Evolutionary conservation across 2,329 filamentous ascomycete genomes (phyloP).

Genomic region (Aspergillus sp.): DNA sequence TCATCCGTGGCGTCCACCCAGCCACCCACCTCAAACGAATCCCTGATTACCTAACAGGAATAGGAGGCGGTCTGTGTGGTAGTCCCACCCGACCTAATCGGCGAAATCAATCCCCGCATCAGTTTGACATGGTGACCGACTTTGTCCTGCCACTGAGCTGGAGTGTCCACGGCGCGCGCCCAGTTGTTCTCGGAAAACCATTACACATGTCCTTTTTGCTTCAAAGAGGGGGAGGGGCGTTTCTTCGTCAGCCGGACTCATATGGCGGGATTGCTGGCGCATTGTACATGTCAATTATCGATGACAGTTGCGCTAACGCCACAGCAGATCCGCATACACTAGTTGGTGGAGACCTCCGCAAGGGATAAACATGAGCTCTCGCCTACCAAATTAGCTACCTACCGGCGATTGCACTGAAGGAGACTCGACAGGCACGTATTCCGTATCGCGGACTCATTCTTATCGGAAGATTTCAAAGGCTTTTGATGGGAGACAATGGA

Average conservation of each 20-base stretch:
- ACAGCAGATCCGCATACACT: background rate
- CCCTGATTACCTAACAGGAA: background rate
- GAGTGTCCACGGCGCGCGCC: background rate
- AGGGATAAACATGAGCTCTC: background rate
- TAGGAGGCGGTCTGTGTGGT: background rate
- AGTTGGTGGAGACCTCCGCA: background rate
- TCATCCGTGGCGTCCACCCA: background rate
- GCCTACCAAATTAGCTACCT: no score
- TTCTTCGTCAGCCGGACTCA: background rate
- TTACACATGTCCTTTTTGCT: background rate
- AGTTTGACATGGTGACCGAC: background rate
- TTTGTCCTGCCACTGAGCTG: background rate
- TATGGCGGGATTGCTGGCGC: background rate
- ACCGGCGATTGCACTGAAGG: no score
- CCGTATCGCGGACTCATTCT: background rate
- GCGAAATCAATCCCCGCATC: background rate
- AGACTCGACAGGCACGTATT: no score
- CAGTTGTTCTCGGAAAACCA: background rate
- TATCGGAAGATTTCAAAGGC: background rate
- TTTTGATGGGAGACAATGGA: no score
- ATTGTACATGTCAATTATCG: slow-evolving; percentile 2
- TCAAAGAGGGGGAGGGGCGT: background rate
- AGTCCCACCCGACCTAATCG: background rate
- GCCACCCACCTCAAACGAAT: background rate
- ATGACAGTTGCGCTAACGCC: slow-evolving; percentile 3